These are phyloP conservation scores for Clavispora phyllophila DNA, from an alignment of 805 yeast genomes.

Conservation along the genomic window DNA sequence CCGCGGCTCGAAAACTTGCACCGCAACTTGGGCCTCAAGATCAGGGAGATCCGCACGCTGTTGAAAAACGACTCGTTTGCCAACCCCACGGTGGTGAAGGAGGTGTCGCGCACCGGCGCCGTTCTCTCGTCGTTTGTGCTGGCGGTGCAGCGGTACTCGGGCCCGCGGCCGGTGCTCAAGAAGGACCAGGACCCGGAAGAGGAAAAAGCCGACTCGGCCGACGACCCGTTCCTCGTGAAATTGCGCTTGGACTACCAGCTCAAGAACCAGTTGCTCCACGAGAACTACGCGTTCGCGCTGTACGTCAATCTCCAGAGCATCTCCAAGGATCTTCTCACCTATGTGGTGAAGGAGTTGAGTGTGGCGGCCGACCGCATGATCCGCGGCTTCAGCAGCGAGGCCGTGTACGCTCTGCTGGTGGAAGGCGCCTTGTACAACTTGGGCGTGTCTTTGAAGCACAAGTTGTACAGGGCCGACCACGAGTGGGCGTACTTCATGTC, in stretches of 20 bases:
- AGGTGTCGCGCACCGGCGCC: slow-evolving; percentile 55
- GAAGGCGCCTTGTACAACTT: slow-evolving; percentile 16
- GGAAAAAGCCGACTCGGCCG: slow-evolving; percentile 24
- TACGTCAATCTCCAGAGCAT: slow-evolving; percentile 39
- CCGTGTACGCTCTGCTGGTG: slow-evolving; percentile 13
- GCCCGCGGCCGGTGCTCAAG: slow-evolving; percentile 27
- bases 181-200: slow-evolving; percentile 19
- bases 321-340: slow-evolving; percentile 32
- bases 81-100: slow-evolving; percentile 29
- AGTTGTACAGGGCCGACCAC: slow-evolving; percentile 19
- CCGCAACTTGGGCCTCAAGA: slow-evolving; percentile 31
- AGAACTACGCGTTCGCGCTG: slow-evolving; percentile 38
- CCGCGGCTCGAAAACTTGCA: slow-evolving; percentile 34
- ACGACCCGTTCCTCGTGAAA: slow-evolving; percentile 40
- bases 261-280: slow-evolving; percentile 37
- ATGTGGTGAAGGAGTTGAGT: slow-evolving; percentile 34
- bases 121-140: slow-evolving; percentile 36
- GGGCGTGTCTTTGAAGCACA: slow-evolving; percentile 21
- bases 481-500: slow-evolving; percentile 39
- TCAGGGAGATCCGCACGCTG: slow-evolving; percentile 37
- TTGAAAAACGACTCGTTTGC: slow-evolving; percentile 39
- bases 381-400: slow-evolving; percentile 21
- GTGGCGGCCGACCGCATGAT: slow-evolving; percentile 30
- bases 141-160: slow-evolving; percentile 30
- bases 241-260: slow-evolving; percentile 36